A percentile compares a stretch with the other conserved stretches of the same genome.
Conservation (phyloP, 768 basidiomycete genomes). For the Termitomyces eurrhizus region DNA sequence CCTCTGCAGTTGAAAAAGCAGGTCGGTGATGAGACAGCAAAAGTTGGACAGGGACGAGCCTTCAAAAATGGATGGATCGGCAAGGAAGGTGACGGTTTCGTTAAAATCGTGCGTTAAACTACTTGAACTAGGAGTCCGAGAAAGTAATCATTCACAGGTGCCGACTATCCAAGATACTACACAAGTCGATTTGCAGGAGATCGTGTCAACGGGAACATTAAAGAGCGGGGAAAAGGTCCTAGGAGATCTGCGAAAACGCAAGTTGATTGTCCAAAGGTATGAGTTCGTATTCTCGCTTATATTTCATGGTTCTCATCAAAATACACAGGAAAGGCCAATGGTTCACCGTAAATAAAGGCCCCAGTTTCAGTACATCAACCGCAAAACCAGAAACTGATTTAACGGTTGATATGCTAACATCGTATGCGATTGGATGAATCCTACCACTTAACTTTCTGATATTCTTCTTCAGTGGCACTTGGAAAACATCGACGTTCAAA, state of each 20-base stretch:
- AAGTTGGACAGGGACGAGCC: constrained; percentile 91
- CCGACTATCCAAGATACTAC: constrained; percentile 70
- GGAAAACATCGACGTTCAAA: constrained; percentile 93
- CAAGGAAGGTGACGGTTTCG: constrained; percentile 85
- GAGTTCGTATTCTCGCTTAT: neutral
- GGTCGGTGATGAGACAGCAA: constrained; percentile 85
- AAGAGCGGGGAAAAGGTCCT: constrained; percentile 76
- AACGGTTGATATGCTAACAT: constrained; percentile 90
- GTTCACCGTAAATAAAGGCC: constrained; percentile 86
- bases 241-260: constrained; percentile 88
- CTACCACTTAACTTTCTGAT: neutral
- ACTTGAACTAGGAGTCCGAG: neutral
- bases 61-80: constrained; percentile 98
- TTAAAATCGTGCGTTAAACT: constrained; percentile 68
- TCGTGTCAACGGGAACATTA: constrained; percentile 70
- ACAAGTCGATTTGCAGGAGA: constrained; percentile 66
- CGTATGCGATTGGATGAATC: constrained; percentile 47
- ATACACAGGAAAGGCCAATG: constrained; percentile 84
- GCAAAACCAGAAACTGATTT: constrained; percentile 95
- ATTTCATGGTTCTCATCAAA: constrained; percentile 7
- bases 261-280: constrained; percentile 81
- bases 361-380: constrained; percentile 84
- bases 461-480: constrained; percentile 63
- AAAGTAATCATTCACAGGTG: constrained; percentile 38
- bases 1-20: constrained; percentile 64